Conservation (phyloP, 305 asterid genomes). For the Nicotiana rustica region DNA sequence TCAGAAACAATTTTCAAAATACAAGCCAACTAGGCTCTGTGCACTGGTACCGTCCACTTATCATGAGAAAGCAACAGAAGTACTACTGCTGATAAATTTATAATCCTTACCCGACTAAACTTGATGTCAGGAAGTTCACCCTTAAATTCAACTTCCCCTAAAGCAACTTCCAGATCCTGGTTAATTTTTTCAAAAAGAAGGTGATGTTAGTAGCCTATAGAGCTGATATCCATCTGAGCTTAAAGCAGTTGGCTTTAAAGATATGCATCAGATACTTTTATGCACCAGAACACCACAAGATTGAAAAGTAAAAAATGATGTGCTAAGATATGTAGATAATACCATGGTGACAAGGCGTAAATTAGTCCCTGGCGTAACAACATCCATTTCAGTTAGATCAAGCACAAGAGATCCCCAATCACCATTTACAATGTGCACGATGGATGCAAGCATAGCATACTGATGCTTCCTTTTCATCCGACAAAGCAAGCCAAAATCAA, state of each 20-base stretch:
- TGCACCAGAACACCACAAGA: slow-evolving; percentile 23
- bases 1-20: slow-evolving; percentile 15
- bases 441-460: slow-evolving; percentile 90
- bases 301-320: slow-evolving; percentile 18
- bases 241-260: slow-evolving; percentile 22
- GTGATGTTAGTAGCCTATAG: slow-evolving; percentile 2
- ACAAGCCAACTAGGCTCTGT: slow-evolving; percentile 25
- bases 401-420: slow-evolving; percentile 92
- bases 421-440: slow-evolving; percentile 89
- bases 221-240: slow-evolving; percentile 11
- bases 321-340: slow-evolving; percentile 40
- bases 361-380: slow-evolving; percentile 84
- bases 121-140: slow-evolving; percentile 81
- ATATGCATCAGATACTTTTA: neutral
- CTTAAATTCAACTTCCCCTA: slow-evolving; percentile 72
- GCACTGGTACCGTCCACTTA: neutral
- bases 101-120: slow-evolving; percentile 85
- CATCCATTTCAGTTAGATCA: slow-evolving; percentile 88
- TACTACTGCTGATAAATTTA: slow-evolving; percentile 30
- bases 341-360: slow-evolving; percentile 83
- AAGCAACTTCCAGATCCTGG: slow-evolving; percentile 85
- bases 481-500: slow-evolving; percentile 97
- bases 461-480: slow-evolving; percentile 97
- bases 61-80: slow-evolving; percentile 34
- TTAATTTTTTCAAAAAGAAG: slow-evolving; percentile 14